phyloP scores from a whole-genome alignment of 768 basidiomycete species.

The Lentinus brumalis region DNA sequence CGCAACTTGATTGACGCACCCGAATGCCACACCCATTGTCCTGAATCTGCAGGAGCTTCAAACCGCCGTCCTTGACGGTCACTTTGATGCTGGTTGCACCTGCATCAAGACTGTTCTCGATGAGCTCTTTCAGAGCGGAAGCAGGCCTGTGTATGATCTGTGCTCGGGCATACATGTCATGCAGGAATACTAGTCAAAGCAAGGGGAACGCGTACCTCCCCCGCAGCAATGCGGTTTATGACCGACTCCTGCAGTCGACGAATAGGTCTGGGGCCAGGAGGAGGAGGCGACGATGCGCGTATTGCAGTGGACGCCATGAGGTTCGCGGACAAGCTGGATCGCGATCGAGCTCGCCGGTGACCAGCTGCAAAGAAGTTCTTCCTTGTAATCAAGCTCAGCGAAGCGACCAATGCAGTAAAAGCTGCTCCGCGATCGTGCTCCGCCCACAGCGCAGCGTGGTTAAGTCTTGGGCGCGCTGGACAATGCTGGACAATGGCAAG shows the following conservation, averaged over 20 bases:
- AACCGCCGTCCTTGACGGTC: constrained; percentile 91
- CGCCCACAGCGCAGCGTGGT: not conserved
- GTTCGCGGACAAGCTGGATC: not conserved
- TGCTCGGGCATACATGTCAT: not conserved
- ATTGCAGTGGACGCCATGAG: constrained; percentile 5
- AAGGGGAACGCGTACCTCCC: constrained; percentile 40
- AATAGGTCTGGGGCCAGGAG: constrained; percentile 62
- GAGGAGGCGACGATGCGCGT: constrained; percentile 24
- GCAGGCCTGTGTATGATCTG: constrained; percentile 89
- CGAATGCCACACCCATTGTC: constrained; percentile 97
- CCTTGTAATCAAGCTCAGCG: not conserved
- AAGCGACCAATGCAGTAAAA: not conserved
- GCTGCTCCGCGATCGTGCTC: not conserved
- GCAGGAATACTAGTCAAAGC: not conserved
- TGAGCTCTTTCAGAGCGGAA: constrained; percentile 92
- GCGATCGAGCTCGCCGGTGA: not conserved
- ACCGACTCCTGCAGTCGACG: constrained; percentile 77
- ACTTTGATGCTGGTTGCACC: constrained; percentile 84
- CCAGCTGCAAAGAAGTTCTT: not conserved
- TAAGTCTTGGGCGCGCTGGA: not conserved
- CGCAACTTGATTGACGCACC: constrained; percentile 44
- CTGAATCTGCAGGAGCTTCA: constrained; percentile 93
- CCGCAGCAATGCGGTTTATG: constrained; percentile 86
- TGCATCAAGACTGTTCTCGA: constrained; percentile 97
- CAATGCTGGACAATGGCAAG: too few species aligned